Conservation (phyloP, 1,139 yeast species). For the Taiozyma sp. region DNA sequence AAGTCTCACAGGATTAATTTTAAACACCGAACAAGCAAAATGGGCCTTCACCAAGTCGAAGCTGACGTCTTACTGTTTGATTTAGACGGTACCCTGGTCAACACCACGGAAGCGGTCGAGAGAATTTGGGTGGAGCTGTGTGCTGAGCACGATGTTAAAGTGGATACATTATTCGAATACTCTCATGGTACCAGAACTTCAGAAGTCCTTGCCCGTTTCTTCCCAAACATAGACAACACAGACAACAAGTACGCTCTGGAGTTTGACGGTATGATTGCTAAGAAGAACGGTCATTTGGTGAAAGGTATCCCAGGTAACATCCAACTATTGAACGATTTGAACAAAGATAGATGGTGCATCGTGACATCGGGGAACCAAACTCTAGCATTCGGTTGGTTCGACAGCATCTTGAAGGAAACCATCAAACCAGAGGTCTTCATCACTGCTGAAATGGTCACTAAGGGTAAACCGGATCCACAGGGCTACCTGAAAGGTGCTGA, state of each 20-base stretch:
- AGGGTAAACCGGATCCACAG: constrained; percentile 83
- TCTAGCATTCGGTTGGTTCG: constrained; percentile 77
- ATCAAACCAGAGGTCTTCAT: constrained; percentile 68
- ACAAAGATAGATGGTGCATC: constrained; percentile 47
- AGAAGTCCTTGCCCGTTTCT: constrained; percentile 70
- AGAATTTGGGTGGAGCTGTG: constrained; percentile 78
- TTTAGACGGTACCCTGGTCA: constrained; percentile 81
- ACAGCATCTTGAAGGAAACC: constrained; percentile 41
- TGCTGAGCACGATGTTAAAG: constrained; percentile 65
- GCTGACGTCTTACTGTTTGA: constrained; percentile 49
- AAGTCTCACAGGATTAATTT: too few relatives aligned
- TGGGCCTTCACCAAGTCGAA: constrained; percentile 14
- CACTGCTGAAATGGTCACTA: constrained; percentile 70
- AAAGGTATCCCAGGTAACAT: constrained; percentile 73
- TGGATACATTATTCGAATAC: constrained; percentile 65
- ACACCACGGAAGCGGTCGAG: constrained; percentile 79
- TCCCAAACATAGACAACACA: constrained; percentile 67
- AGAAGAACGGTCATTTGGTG: constrained; percentile 66
- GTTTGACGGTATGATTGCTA: constrained; percentile 55
- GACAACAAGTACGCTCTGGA: constrained; percentile 68
- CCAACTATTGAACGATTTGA: constrained; percentile 52
- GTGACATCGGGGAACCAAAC: constrained; percentile 80
- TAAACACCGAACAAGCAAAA: neutral
- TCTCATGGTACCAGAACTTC: constrained; percentile 83
- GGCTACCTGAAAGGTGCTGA: constrained; percentile 49